Percentiles rank a stretch among this genome's conserved stretches.
Conservation (phyloP, 2,329 filamentous ascomycete genomes). For the Penicillium sclerotigenum region DNA sequence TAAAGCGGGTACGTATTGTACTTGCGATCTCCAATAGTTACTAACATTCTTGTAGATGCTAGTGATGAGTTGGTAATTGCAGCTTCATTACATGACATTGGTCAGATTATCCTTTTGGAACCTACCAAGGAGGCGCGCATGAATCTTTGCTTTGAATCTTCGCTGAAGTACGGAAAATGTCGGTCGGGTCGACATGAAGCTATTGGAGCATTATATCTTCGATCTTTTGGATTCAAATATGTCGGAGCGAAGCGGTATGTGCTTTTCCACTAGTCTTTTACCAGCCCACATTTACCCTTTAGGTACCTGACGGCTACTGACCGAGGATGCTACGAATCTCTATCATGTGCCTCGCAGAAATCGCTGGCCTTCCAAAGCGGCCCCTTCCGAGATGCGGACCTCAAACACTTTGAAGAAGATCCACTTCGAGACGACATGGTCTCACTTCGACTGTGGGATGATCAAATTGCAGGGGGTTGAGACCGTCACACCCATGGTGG, state of each 20-base stretch:
- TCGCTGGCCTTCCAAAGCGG: conserved; percentile 41
- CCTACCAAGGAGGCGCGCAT: conserved; percentile 29
- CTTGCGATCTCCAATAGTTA: not conserved
- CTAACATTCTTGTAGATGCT: conserved; percentile 13
- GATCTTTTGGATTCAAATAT: conserved; percentile 37
- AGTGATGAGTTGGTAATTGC: conserved; percentile 33
- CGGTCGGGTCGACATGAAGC: conserved; percentile 40
- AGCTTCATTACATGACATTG: conserved; percentile 44
- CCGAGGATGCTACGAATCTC: conserved; percentile 31
- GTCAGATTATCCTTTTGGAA: conserved; percentile 41
- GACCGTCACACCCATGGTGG: conserved; percentile 26
- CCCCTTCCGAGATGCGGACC: conserved; percentile 31
- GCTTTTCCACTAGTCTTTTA: not conserved
- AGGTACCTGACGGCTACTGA: conserved; percentile 40
- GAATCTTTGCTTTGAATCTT: conserved; percentile 29
- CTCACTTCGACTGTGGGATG: conserved; percentile 38
- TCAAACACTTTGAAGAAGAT: conserved; percentile 31
- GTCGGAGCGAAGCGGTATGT: conserved; percentile 38
- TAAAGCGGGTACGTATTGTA: conserved; percentile 18
- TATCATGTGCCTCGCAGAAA: conserved; percentile 39
- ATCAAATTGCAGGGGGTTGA: conserved; percentile 34
- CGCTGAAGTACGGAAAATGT: conserved; percentile 29
- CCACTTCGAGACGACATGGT: conserved; percentile 38
- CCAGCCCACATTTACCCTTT: not conserved
- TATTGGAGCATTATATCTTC: conserved; percentile 38